Conservation (phyloP, 1,284 basidiomycete species). For the Golubevia sp. region DNA sequence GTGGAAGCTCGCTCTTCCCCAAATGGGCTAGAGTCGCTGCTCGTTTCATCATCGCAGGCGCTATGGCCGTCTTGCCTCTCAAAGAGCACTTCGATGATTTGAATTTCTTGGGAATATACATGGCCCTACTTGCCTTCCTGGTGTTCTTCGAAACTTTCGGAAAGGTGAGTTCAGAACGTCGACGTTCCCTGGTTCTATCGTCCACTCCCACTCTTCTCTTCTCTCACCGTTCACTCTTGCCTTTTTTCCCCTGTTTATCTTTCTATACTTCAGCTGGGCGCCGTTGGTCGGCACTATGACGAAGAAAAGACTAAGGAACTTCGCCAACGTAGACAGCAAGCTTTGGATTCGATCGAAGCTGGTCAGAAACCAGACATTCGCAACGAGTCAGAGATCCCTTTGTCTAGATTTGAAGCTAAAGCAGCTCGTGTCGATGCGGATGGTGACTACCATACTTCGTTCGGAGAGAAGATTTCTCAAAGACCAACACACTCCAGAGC, state of each 20-base stretch:
- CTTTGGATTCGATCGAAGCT: not conserved
- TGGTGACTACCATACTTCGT: too few relatives aligned
- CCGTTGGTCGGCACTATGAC: constrained; percentile 9
- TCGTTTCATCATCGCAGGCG: constrained; percentile 25
- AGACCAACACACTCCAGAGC: too few relatives aligned
- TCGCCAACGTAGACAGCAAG: not conserved
- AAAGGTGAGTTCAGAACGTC: constrained; percentile 47
- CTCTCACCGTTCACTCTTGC: constrained; percentile 8
- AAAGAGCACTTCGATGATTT: constrained; percentile 28
- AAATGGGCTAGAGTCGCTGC: constrained; percentile 22
- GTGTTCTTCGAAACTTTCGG: constrained; percentile 49
- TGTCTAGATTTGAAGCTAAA: not conserved
- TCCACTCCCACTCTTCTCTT: constrained; percentile 48
- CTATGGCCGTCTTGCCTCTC: constrained; percentile 33
- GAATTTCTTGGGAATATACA: constrained; percentile 25
- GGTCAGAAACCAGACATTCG: not conserved
- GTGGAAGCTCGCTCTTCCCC: constrained; percentile 29
- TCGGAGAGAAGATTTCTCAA: too few relatives aligned
- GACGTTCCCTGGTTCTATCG: constrained; percentile 57
- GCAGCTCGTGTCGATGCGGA: too few relatives aligned
- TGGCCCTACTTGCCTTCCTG: constrained; percentile 19
- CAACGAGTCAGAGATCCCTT: not conserved
- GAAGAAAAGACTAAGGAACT: constrained; percentile 19
- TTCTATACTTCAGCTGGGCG: not conserved
- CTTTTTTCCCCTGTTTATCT: not conserved